phyloP scores from a whole-genome alignment of 768 basidiomycete genomes.

The Obba rivulosa region DNA sequence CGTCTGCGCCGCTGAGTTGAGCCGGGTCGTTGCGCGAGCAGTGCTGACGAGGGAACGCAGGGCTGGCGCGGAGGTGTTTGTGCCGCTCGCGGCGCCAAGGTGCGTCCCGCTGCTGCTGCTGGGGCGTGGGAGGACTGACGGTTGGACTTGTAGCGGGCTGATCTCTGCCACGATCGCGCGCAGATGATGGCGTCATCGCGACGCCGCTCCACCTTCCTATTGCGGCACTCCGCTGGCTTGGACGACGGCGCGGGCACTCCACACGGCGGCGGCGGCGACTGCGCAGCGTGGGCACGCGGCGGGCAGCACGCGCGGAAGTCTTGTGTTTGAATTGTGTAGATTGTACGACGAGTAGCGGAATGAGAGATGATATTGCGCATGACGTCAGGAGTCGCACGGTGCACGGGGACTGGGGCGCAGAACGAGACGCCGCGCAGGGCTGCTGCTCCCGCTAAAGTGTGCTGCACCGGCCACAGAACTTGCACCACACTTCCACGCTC shows the following conservation, averaged over 20 bases:
- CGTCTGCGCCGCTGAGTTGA: not conserved
- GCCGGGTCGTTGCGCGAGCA: not conserved
- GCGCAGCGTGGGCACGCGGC: too few relatives aligned
- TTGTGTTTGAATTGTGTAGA: too few relatives aligned
- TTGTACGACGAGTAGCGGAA: too few relatives aligned
- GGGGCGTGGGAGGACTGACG: not conserved
- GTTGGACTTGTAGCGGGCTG: slow-evolving; percentile 38
- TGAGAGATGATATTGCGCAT: too few relatives aligned
- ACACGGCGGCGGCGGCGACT: too few relatives aligned
- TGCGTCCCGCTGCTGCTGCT: slow-evolving; percentile 27
- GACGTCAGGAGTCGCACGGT: too few relatives aligned
- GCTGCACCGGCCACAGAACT: too few relatives aligned
- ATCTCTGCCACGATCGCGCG: slow-evolving; percentile 52
- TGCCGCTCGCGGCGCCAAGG: slow-evolving; percentile 84
- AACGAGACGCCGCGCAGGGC: too few relatives aligned
- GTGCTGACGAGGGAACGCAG: slow-evolving; percentile 31
- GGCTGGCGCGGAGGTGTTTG: slow-evolving; percentile 79
- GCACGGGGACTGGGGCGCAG: too few relatives aligned
- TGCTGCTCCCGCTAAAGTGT: too few relatives aligned
- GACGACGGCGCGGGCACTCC: not conserved
- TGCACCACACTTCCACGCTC: slow-evolving; percentile 2
- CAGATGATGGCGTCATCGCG: slow-evolving; percentile 5
- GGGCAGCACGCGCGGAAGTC: too few relatives aligned
- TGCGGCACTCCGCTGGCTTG: not conserved
- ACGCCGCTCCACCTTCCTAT: not conserved